Evolutionary conservation across 371 early-diverging fungal genomes (phyloP), one percentile per base, ranked within the genome.

Genomic region (Rhizopus delemar): DNA sequence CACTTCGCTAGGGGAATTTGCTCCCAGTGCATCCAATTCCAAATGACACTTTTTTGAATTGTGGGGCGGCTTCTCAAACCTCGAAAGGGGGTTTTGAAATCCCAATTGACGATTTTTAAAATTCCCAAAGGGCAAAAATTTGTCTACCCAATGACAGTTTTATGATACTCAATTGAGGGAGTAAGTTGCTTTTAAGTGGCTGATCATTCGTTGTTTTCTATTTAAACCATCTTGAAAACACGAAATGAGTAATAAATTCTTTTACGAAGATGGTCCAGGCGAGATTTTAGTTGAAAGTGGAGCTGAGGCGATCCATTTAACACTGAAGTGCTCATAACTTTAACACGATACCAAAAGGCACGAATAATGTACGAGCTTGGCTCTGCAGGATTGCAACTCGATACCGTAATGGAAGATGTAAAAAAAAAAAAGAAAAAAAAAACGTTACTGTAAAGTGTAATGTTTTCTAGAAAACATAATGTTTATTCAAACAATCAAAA

Each of bases 281-380:
- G 41, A 29, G 41, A 53, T 53, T 39, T 53, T 39, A 38, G 53
- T 39, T 41, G 41, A 53, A 53, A 53, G 16, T 15, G 41, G 41
- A 1, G 53, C 53, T 41, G 41, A 53, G 22, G 39, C 41, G 31
- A 53, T 53, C 53, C 38, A 36, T 53, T 39, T 38, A 41, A 16
- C 31, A 39, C 8, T 39, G 38, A 53, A 39, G 38, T 39, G 28
- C 39, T 53, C 53, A 53, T 53, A 39, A 39, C 53, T 16, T 53
- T 53, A 53, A 22, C 53, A 36, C 36, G 11, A 36, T 49, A 31
- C 50, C 28, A 49, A 49, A 49, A 49, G 50, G 33, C 31, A 49
- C 31, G 50, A 5, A 49, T 49, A 49, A 49, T 1, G 50, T 32
- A 49, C 33, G 50, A 49, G 3, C 50, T 49, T 49, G 50, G 13